These are phyloP conservation scores for Amphirosellinia nigrospora DNA, from an alignment of 495 filamentous ascomycete genomes.

Conservation along the genomic window DNA sequence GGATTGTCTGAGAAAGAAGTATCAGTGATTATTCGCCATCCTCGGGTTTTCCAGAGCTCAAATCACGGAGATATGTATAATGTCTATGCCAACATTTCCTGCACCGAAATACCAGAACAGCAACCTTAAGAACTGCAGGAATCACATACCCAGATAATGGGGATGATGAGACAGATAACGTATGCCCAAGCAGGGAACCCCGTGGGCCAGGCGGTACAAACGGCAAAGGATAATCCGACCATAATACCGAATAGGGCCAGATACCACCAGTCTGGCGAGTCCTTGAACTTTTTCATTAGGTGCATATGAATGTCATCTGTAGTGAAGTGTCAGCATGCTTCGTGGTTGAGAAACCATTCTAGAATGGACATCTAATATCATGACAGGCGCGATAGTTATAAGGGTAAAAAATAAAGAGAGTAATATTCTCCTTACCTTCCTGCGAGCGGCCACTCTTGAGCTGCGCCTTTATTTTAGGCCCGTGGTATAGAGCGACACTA, in stretches of 20 bases:
- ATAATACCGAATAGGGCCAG: conserved; percentile 49
- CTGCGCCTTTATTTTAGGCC: conserved; percentile 62
- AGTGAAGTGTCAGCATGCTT: not conserved
- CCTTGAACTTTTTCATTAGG: conserved; percentile 63
- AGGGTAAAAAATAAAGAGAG: not conserved
- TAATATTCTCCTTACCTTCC: conserved; percentile 36
- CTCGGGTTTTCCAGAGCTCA: not conserved
- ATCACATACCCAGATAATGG: conserved; percentile 50
- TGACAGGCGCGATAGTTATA: not conserved
- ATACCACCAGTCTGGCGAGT: conserved; percentile 65
- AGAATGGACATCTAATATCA: not conserved
- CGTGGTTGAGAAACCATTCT: not conserved
- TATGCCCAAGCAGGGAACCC: conserved; percentile 70
- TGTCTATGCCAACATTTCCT: not conserved
- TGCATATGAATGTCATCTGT: conserved; percentile 68
- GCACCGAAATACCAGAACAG: not conserved
- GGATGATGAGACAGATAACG: conserved; percentile 62
- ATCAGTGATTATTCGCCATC: not conserved
- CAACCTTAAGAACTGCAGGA: not conserved
- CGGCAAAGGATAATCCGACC: conserved; percentile 52
- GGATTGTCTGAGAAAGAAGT: conserved; percentile 43
- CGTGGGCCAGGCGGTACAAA: conserved; percentile 68
- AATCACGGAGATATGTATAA: not conserved
- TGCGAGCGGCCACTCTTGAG: conserved; percentile 58
- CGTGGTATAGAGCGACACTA: conserved; percentile 63